Conservation (phyloP, 768 basidiomycete genomes). For the Termitomyces sp. region DNA sequence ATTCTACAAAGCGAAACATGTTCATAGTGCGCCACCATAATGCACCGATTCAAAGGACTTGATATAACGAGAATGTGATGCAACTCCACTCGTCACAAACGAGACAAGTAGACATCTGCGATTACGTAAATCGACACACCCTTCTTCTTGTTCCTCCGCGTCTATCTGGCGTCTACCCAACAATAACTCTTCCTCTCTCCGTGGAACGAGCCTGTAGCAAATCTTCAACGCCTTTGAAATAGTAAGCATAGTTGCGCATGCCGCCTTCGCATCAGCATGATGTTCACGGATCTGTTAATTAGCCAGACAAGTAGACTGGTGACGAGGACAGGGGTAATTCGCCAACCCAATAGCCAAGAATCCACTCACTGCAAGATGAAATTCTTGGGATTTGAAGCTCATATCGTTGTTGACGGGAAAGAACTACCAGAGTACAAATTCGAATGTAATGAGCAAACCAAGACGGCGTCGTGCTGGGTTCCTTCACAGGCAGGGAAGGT, state of each 20-base stretch:
- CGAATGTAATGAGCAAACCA: constrained; percentile 5
- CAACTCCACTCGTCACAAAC: too few species aligned
- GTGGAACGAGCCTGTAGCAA: background rate
- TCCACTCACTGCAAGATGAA: background rate
- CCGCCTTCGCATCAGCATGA: background rate
- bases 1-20: constrained; percentile 6
- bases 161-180: too few species aligned
- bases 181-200: background rate
- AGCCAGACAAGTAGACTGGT: too few species aligned
- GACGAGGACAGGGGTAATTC: background rate
- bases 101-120: background rate
- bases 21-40: too few species aligned
- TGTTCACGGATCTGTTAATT: background rate
- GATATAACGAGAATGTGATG: background rate
- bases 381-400: background rate
- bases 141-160: background rate
- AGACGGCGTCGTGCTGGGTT: constrained; percentile 19
- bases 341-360: background rate
- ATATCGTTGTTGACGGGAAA: constrained; percentile 10
- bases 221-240: background rate
- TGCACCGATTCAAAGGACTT: too few species aligned
- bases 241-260: background rate
- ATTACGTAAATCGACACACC: background rate
- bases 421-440: constrained; percentile 13
- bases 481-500: constrained; percentile 22